phyloP scores from a whole-genome alignment of 352 stramenopile genomes.

The Phytopythium boreale region DNA sequence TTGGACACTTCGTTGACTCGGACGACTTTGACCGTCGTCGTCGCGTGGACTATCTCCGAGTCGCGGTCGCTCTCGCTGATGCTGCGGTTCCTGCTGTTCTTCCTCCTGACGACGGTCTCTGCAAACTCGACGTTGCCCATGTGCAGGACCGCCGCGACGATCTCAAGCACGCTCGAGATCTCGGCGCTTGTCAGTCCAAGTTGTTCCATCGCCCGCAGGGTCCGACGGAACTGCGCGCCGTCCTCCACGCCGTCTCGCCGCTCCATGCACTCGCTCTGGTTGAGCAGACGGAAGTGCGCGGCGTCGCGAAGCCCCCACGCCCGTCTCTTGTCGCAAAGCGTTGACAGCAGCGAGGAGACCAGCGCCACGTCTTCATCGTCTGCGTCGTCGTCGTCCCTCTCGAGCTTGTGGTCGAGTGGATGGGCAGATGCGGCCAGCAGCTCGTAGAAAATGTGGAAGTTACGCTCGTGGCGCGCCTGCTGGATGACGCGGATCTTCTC shows the following conservation, averaged over 20 bases:
- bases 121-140: slow-evolving; percentile 86
- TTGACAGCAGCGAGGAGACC: slow-evolving; percentile 15
- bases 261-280: slow-evolving; percentile 66
- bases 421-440: slow-evolving; percentile 41
- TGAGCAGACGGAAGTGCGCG: slow-evolving; percentile 57
- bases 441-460: slow-evolving; percentile 90
- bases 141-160: slow-evolving; percentile 83
- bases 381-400: slow-evolving; percentile 1
- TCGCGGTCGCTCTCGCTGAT: slow-evolving; percentile 10
- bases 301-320: slow-evolving; percentile 35
- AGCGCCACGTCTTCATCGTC: slow-evolving; percentile 5
- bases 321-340: slow-evolving; percentile 16
- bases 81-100: background rate
- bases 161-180: slow-evolving; percentile 57
- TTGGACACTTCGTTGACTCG: background rate
- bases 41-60: slow-evolving; percentile 2
- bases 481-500: slow-evolving; percentile 93
- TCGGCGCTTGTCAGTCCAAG: slow-evolving; percentile 67
- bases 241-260: slow-evolving; percentile 70
- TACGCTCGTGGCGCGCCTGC: slow-evolving; percentile 70
- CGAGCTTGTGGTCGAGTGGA: background rate
- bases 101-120: slow-evolving; percentile 1
- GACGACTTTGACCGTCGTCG: slow-evolving; percentile 3
- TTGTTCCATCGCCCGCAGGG: slow-evolving; percentile 66
- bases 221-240: slow-evolving; percentile 56